phyloP scores from a whole-genome alignment of 169 alveolate species.

The Neospora caninum region DNA sequence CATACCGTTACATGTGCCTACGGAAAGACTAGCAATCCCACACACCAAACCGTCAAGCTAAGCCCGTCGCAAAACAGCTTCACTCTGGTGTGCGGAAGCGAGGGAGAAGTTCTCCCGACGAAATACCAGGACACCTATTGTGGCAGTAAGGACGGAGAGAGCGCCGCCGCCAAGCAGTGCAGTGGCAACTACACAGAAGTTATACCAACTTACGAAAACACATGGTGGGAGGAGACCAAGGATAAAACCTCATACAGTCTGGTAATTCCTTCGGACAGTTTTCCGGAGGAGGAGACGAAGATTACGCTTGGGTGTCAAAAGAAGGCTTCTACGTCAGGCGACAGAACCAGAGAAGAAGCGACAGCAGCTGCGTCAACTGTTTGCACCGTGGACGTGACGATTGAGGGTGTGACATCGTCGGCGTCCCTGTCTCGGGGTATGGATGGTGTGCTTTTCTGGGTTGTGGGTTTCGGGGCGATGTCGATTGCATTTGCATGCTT shows the following conservation, averaged over 20 bases:
- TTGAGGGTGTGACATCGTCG: background rate
- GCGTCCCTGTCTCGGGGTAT: no score
- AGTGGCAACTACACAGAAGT: background rate
- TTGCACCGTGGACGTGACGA: background rate
- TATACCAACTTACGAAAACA: background rate
- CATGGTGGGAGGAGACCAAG: background rate
- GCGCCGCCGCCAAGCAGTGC: background rate
- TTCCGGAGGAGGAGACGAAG: background rate
- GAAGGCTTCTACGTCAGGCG: background rate
- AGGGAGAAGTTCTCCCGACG: background rate
- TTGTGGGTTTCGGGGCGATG: no score
- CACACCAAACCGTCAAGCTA: background rate
- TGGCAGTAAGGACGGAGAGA: background rate
- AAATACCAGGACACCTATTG: background rate
- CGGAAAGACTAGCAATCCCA: background rate
- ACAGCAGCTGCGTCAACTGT: background rate
- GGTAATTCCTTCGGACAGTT: background rate
- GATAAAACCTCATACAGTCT: background rate
- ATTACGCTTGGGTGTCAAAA: background rate
- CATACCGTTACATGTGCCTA: background rate
- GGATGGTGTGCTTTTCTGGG: no score
- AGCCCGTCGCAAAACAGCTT: background rate
- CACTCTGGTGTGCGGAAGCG: background rate
- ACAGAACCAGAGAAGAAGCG: background rate
- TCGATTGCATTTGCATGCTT: no score